A percentile compares a stretch with the other conserved stretches of the same genome.
Evolutionary conservation across 108 stramenopile species (phyloP).

Genomic region (Pinguiococcus pyrenoidosus): DNA sequence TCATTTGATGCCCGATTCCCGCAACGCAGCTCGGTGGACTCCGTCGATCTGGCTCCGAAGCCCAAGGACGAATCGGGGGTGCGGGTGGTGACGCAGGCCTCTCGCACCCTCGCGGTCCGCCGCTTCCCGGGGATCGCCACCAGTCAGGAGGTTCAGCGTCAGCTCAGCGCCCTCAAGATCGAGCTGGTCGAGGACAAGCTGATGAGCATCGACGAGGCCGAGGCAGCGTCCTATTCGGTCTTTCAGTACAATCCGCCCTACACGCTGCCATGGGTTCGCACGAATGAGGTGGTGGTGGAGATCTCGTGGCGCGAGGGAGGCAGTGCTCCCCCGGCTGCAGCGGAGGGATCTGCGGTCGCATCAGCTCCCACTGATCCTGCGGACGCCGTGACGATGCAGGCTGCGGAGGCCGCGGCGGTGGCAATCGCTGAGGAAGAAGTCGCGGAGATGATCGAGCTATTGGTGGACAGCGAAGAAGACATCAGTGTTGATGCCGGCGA

Average conservation of each 20-base stretch:
- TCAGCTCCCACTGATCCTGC: too few species aligned
- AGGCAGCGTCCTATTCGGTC: constrained; percentile 53
- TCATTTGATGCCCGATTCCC: too few species aligned
- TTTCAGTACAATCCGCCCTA: constrained; percentile 89
- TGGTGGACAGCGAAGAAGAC: too few species aligned
- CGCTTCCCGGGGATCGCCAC: constrained; percentile 73
- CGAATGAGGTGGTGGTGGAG: constrained; percentile 65
- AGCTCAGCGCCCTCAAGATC: constrained; percentile 37
- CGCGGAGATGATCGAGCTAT: too few species aligned
- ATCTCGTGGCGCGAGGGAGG: too few species aligned
- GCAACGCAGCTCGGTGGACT: constrained; percentile 51
- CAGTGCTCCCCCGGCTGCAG: too few species aligned
- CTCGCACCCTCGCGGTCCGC: constrained; percentile 43
- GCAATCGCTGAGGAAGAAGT: too few species aligned
- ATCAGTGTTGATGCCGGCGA: too few species aligned
- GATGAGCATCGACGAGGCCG: too few species aligned
- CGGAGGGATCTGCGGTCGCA: too few species aligned
- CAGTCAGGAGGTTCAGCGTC: constrained; percentile 45
- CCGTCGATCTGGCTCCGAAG: constrained; percentile 41
- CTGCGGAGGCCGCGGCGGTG: too few species aligned
- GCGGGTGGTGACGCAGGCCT: constrained; percentile 21
- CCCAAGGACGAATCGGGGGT: constrained; percentile 57
- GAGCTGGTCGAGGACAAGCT: constrained; percentile 40
- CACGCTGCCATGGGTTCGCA: constrained; percentile 75
- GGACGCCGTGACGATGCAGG: too few species aligned